Conservation (phyloP, 2,329 filamentous ascomycete species). For the Didymella sp. region DNA sequence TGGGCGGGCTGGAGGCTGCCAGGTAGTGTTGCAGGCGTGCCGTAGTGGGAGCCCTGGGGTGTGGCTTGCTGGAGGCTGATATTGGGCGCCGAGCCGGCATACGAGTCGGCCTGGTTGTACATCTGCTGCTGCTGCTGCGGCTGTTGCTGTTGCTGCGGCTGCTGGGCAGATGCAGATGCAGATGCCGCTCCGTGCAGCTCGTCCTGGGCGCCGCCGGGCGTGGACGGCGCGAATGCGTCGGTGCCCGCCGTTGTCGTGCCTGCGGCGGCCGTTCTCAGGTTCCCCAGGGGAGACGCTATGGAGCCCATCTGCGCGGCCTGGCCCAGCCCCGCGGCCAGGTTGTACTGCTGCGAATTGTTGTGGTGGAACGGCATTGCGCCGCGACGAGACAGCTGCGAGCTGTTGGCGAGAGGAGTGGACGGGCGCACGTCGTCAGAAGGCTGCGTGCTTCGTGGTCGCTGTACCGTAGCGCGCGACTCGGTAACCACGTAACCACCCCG, state of each 20-base stretch:
- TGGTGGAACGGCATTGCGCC: conserved; percentile 50
- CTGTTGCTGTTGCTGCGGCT: conserved; percentile 11
- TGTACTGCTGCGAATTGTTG: conserved; percentile 22
- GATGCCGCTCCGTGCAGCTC: conserved; percentile 63
- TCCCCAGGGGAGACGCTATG: conserved; percentile 54
- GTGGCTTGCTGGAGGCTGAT: conserved; percentile 68
- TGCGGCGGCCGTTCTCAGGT: conserved; percentile 49
- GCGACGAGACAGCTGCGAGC: conserved; percentile 16
- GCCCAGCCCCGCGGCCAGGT: conserved; percentile 52
- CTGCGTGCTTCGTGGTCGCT: conserved; percentile 8
- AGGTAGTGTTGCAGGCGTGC: conserved; percentile 57
- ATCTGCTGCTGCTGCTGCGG: conserved; percentile 39
- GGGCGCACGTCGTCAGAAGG: conserved; percentile 8
- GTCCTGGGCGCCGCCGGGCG: conserved; percentile 56
- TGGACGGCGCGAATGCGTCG: conserved; percentile 53
- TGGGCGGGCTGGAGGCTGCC: conserved; percentile 64
- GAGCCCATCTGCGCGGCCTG: conserved; percentile 56
- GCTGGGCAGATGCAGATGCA: conserved; percentile 39
- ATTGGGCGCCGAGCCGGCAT: conserved; percentile 57
- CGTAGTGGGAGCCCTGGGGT: conserved; percentile 56
- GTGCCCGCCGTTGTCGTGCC: conserved; percentile 54
- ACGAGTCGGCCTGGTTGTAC: conserved; percentile 60
- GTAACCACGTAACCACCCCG: neutral
- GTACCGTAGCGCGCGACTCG: conserved; percentile 3
- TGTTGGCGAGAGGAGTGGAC: conserved; percentile 3